These are phyloP conservation scores for Noccaea caerulescens DNA, from an alignment of 345 rosid genomes.

Conservation along the genomic window DNA sequence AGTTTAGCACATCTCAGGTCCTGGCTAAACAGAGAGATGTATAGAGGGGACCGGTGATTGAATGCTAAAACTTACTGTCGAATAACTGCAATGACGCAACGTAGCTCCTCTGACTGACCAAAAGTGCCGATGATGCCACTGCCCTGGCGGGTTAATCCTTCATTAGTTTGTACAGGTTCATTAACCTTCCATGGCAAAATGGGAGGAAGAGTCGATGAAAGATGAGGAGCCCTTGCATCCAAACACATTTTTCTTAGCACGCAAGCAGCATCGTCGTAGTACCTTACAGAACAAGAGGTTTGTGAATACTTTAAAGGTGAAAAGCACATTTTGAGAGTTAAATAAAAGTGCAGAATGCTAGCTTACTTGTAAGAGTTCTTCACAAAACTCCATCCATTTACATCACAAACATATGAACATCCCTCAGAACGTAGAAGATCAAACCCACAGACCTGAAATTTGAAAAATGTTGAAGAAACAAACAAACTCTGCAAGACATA, in stretches of 20 bases:
- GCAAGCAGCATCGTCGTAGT: constrained; percentile 99
- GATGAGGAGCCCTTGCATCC: constrained; percentile 99
- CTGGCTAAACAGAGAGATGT: constrained; percentile 15
- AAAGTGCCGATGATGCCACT: constrained; percentile 95
- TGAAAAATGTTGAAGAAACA: constrained; percentile 21
- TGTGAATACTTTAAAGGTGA: constrained; percentile 6
- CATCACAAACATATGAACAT: constrained; percentile 97
- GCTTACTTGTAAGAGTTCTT: constrained; percentile 97
- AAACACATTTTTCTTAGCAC: constrained; percentile 94
- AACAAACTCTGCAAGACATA: constrained; percentile 22
- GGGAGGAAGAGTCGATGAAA: constrained; percentile 89
- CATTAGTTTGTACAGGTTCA: constrained; percentile 76
- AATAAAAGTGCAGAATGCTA: constrained; percentile 20
- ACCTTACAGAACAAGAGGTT: constrained; percentile 53
- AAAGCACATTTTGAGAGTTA: constrained; percentile 4
- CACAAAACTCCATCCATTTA: constrained; percentile 99
- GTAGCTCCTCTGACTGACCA: constrained; percentile 97
- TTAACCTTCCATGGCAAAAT: constrained; percentile 91
- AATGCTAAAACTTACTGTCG: constrained; percentile 76
- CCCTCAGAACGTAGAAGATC: constrained; percentile 98
- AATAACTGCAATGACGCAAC: constrained; percentile 94
- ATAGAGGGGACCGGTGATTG: background rate
- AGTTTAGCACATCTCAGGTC: constrained; percentile 19
- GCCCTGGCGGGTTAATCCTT: constrained; percentile 95
- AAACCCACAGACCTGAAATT: constrained; percentile 95